Evolutionary conservation across 306 rosid species (phyloP), one percentile per base, ranked within the genome.

Genomic region (Fragaria nilgerrensis): DNA sequence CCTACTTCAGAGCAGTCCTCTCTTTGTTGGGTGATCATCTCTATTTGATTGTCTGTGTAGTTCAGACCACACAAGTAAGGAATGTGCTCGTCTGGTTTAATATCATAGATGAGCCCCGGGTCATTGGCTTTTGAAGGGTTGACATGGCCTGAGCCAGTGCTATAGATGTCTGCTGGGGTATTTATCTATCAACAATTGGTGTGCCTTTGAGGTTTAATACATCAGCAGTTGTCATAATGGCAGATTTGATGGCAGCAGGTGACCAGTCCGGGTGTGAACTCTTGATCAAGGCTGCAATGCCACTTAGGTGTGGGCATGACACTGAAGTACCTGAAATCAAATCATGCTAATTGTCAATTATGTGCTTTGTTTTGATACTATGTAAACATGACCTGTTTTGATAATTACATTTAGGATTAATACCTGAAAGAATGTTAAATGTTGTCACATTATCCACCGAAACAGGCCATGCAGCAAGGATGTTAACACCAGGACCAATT

Each of bases 21-120:
- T 45, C 49, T 45, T 45, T 45, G 49, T 45, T 45, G 49, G 67
- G 75, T 22, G 69, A 89, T 77, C 0, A 79, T 0, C 16, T 75
- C 78, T 65, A 89, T 80, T 68, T 81, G 50, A 64, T 2, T 37
- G 72, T 85, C 80, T 0, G 81, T 73, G 80, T 86, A 83, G 9
- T 70, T 68, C 85, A 86, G 77, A 39, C 90, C 89, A 58, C 93
- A 89, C 20, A 86, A 77, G 76, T 83, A 89, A 45, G 15, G 49
- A 45, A 11, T 45, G 49, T 11, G 2, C 2, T 45, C 49, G 12
- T 45, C 49, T 45, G 89, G 73, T 36, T 77, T 13, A n/a, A 85
- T 73, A 5, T 89, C 93, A 22, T 89, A 87, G 47, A 89, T 69
- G 73, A 86, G 90, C 17, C 89, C 90, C 0, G 86, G 90, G 67